A percentile compares a stretch with the other conserved stretches of the same genome.
Evolutionary conservation across 768 basidiomycete species (phyloP).

Genomic region (Dendrothele bispora): DNA sequence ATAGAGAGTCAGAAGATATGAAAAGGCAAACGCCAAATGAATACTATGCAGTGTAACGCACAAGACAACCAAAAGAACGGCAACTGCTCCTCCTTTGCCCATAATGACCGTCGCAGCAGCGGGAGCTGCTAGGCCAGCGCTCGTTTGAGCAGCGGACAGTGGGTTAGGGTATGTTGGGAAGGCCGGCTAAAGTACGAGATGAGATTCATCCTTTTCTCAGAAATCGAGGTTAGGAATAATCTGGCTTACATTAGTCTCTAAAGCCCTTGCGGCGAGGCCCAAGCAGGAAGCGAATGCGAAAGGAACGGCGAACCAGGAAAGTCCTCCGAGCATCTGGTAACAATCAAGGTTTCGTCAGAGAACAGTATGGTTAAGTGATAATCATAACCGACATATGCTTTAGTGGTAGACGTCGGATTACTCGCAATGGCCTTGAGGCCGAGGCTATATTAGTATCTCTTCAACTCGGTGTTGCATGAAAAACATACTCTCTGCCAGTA

Average conservation of each 20-base stretch:
- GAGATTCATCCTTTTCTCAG: too few species aligned
- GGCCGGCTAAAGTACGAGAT: constrained; percentile 31
- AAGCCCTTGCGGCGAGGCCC: constrained; percentile 41
- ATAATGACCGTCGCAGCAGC: constrained; percentile 46
- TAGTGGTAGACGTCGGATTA: constrained; percentile 49
- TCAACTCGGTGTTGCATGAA: not conserved
- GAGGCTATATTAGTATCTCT: too few species aligned
- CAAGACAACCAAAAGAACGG: constrained; percentile 45
- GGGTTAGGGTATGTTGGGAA: constrained; percentile 56
- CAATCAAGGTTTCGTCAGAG: not conserved
- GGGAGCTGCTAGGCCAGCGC: constrained; percentile 45
- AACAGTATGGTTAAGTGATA: not conserved
- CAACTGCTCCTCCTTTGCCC: constrained; percentile 44
- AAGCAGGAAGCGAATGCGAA: constrained; percentile 50
- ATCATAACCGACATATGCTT: constrained; percentile 41
- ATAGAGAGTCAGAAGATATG: not conserved
- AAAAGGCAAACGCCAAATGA: too few species aligned
- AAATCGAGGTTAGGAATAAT: not conserved
- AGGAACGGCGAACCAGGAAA: constrained; percentile 60
- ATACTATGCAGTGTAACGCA: constrained; percentile 7
- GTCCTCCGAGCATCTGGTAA: constrained; percentile 50
- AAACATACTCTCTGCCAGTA: constrained; percentile 54
- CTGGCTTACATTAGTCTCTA: constrained; percentile 27
- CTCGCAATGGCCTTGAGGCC: constrained; percentile 46
- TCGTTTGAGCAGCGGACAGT: constrained; percentile 34